Percentiles rank a stretch among this genome's conserved stretches.
Evolutionary conservation across 108 stramenopile genomes (phyloP).

Genomic region (Fistulifera solaris): DNA sequence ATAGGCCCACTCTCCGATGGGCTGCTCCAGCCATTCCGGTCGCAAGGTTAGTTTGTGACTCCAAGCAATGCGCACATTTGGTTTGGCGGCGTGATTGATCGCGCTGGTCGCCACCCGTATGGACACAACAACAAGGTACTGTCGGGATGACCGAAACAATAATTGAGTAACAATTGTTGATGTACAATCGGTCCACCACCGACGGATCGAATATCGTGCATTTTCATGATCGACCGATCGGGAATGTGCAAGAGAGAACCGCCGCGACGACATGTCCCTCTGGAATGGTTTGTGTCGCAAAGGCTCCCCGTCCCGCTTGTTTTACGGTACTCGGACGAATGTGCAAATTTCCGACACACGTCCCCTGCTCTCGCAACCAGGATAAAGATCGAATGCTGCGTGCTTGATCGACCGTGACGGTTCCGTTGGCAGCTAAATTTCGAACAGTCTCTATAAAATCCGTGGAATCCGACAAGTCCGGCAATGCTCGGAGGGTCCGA

Average conservation of each 20-base stretch:
- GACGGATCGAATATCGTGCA: background rate
- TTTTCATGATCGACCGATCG: constrained; percentile 21
- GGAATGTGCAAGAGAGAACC: constrained; percentile 19
- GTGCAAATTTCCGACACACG: constrained; percentile 21
- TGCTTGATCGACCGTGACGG: background rate
- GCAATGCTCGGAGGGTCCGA: constrained; percentile 2
- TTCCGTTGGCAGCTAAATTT: background rate
- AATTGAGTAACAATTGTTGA: constrained; percentile 58
- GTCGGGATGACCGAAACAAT: constrained; percentile 53
- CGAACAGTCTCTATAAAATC: background rate
- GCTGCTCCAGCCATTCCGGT: constrained; percentile 49
- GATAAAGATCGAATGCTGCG: constrained; percentile 6
- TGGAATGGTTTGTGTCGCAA: constrained; percentile 33
- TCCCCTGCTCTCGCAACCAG: constrained; percentile 41
- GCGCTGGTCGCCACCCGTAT: constrained; percentile 46
- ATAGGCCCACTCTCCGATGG: constrained; percentile 37
- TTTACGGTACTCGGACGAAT: constrained; percentile 18
- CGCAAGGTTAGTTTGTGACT: constrained; percentile 33
- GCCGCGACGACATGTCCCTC: constrained; percentile 23
- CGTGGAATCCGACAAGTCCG: background rate
- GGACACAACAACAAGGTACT: constrained; percentile 57
- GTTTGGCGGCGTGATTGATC: constrained; percentile 59
- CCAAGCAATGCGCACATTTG: constrained; percentile 65
- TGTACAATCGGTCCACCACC: constrained; percentile 7
- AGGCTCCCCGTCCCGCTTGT: constrained; percentile 69